A percentile compares a stretch with the other conserved stretches of the same genome.
These are phyloP conservation scores for Nigrospora sphaerica DNA, from an alignment of 2,329 filamentous ascomycete species.

Conservation along the genomic window DNA sequence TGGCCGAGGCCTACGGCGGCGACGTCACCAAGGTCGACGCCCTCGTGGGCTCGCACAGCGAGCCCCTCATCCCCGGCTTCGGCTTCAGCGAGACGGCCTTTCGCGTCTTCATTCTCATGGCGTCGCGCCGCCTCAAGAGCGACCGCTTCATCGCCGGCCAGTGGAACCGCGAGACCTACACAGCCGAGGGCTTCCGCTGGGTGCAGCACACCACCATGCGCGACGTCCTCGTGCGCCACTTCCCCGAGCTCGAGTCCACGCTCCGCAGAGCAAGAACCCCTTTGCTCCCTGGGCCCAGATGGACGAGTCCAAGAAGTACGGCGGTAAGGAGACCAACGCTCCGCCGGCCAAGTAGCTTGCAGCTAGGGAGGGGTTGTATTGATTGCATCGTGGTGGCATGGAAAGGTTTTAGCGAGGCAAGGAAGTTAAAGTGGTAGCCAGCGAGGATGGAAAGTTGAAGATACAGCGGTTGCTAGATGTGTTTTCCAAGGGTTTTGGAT, in stretches of 20 bases:
- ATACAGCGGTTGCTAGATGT: too few species aligned
- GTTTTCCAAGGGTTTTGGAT: too few species aligned
- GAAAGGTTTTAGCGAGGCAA: too few species aligned
- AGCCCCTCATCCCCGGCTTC: slow-evolving; percentile 35
- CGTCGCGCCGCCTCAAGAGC: slow-evolving; percentile 31
- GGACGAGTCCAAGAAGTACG: slow-evolving; percentile 12
- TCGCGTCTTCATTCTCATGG: slow-evolving; percentile 37
- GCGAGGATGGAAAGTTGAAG: too few species aligned
- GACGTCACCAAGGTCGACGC: slow-evolving; percentile 34
- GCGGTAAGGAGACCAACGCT: slow-evolving; percentile 18
- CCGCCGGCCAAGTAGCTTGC: not conserved
- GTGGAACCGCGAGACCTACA: slow-evolving; percentile 32
- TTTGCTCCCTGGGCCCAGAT: slow-evolving; percentile 25
- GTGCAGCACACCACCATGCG: slow-evolving; percentile 34
- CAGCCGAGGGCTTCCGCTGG: slow-evolving; percentile 31
- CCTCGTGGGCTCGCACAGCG: slow-evolving; percentile 32
- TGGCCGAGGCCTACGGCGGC: slow-evolving; percentile 28
- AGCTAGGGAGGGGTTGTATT: too few species aligned
- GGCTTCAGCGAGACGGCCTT: slow-evolving; percentile 41
- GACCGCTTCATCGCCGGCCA: slow-evolving; percentile 35
- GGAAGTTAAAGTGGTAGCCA: too few species aligned
- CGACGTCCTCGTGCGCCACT: slow-evolving; percentile 33
- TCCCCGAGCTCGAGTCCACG: slow-evolving; percentile 26
- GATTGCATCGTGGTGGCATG: too few species aligned
- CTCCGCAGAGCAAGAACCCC: slow-evolving; percentile 23